A percentile compares a stretch with the other conserved stretches of the same genome.
Conservation (phyloP, 805 yeast genomes). For the Debaryomyces castellii region DNA sequence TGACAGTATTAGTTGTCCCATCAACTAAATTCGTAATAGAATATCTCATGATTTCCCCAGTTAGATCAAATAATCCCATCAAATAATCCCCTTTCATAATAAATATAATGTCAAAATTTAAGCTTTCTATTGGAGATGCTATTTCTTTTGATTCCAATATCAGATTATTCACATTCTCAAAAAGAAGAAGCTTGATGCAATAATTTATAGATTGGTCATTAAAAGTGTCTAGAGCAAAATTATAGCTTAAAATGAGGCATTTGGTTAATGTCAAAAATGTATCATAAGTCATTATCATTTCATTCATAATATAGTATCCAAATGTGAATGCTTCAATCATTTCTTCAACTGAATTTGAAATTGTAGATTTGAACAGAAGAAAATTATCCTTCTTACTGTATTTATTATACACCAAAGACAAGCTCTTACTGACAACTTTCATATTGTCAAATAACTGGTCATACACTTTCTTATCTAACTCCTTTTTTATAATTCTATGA, state of each 20-base stretch:
- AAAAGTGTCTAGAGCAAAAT: slow-evolving; percentile 16
- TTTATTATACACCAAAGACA: slow-evolving; percentile 4
- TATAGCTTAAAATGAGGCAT: slow-evolving; percentile 1
- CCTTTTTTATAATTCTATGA: slow-evolving; percentile 14
- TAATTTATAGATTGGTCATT: slow-evolving; percentile 7
- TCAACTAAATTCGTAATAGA: slow-evolving; percentile 27
- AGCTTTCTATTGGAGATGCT: slow-evolving; percentile 2
- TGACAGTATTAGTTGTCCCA: slow-evolving; percentile 9
- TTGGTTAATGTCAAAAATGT: slow-evolving; percentile 8
- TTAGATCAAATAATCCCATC: slow-evolving; percentile 40
- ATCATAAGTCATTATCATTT: slow-evolving; percentile 12
- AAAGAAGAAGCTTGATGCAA: neutral
- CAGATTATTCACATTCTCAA: neutral
- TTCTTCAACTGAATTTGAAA: slow-evolving; percentile 25
- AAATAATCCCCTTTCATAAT: slow-evolving; percentile 29
- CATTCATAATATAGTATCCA: slow-evolving; percentile 14
- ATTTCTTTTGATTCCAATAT: neutral
- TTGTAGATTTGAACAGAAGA: slow-evolving; percentile 14
- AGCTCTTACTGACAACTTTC: slow-evolving; percentile 8
- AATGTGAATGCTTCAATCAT: slow-evolving; percentile 27
- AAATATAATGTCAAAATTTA: slow-evolving; percentile 5
- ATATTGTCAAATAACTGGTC: slow-evolving; percentile 15
- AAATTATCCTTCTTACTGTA: slow-evolving; percentile 13
- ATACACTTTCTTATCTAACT: neutral
- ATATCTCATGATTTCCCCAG: slow-evolving; percentile 43